These are phyloP conservation scores for Lecanicillium sp. DNA, from an alignment of 2,329 filamentous ascomycete genomes.

Conservation along the genomic window DNA sequence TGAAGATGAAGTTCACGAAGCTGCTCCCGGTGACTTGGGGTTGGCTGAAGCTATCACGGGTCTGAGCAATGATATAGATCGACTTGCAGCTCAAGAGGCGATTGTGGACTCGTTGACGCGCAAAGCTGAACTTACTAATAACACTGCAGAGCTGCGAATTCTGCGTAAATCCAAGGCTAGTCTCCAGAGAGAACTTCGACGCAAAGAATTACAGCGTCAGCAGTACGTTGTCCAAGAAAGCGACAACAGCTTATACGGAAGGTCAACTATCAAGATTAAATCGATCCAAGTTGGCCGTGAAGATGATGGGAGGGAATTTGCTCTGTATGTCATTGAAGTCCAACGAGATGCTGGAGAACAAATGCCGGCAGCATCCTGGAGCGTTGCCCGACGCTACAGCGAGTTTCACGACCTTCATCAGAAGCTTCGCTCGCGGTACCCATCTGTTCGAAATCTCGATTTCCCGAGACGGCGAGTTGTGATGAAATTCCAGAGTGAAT, in stretches of 20 bases:
- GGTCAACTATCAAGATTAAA: constrained; percentile 82
- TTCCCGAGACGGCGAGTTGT: constrained; percentile 89
- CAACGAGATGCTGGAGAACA: constrained; percentile 84
- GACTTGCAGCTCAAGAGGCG: constrained; percentile 76
- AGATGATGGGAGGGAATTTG: constrained; percentile 87
- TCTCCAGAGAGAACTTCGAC: constrained; percentile 80
- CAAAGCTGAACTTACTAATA: constrained; percentile 96
- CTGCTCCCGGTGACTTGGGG: constrained; percentile 87
- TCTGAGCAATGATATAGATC: constrained; percentile 85
- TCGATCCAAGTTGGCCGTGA: constrained; percentile 88
- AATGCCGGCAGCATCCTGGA: constrained; percentile 94
- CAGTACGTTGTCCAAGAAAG: constrained; percentile 97
- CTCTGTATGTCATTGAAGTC: constrained; percentile 88
- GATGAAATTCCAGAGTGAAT: constrained; percentile 94
- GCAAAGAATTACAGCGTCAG: constrained; percentile 91
- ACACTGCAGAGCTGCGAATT: constrained; percentile 86
- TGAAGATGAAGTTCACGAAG: constrained; percentile 83
- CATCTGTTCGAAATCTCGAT: constrained; percentile 80
- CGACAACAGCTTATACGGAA: constrained; percentile 92
- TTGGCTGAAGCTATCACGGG: constrained; percentile 85
- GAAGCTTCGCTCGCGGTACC: constrained; percentile 73
- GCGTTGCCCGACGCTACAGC: constrained; percentile 85
- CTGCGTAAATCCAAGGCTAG: constrained; percentile 90
- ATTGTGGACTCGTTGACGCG: constrained; percentile 85
- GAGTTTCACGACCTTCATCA: constrained; percentile 96